Evolutionary conservation across 2,329 filamentous ascomycete genomes (phyloP), one percentile per base, ranked within the genome.

Genomic region (Berkeleyomyces rouxiae): DNA sequence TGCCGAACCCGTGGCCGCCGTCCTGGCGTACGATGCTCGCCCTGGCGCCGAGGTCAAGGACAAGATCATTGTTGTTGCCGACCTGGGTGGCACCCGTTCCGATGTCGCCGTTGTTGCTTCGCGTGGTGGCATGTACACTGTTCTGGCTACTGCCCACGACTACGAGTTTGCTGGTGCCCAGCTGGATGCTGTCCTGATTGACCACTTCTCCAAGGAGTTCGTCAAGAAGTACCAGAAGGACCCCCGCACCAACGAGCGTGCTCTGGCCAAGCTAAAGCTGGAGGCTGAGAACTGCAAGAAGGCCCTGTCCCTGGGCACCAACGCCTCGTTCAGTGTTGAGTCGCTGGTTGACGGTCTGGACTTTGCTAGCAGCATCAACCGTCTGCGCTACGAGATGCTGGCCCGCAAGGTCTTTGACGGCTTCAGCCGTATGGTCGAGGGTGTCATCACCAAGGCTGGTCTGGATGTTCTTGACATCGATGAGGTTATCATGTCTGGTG

Each of bases 171-270:
- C 88, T 63, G 93, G 93, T 70, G 80, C 83, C 43, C 85, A 90
- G 67, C 80, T 99, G 63, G 93, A 99, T 77, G 82, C 93, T 73
- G 87, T 92, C 59, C 81, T 99, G 64, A 88, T 96, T 72, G 92
- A 99, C 73, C 86, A 96, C 79, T 96, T 97, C 69, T 88, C 92
- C 69, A 99, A 99, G 81, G 93, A 99, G 76, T 99, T 99, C 77
- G 82, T 93, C 71, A 97, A 99, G 83, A 96, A 95, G 81, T 83
- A 97, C 82, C 86, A 85, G 77, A 83, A 83, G 64, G 93, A 97
- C 74, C 93, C 93, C 31, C 83, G 91, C 68, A 81, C 85, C 71
- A 89, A 93, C 72, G 79, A 85, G 62, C 85, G 85, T 70, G 87
- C 87, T 69, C 77, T 96, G 69, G 91, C 93, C 66, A 99, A 97